Base-by-base conservation (phyloP, 1,284 basidiomycete species). In the Psilocybe mexicana region DNA sequence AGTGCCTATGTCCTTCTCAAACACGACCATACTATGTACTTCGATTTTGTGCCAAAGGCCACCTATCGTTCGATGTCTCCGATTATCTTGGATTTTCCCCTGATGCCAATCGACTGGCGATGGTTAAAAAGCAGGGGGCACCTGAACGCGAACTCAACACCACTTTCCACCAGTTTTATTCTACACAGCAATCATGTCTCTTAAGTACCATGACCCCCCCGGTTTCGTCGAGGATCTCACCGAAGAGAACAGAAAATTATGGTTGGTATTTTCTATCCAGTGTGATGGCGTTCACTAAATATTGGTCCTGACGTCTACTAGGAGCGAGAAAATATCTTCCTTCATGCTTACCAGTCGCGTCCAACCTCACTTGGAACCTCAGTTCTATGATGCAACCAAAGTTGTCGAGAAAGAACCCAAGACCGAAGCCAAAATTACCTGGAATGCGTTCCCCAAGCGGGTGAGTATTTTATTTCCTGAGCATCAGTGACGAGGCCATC, bases 171-270 rank as follows among this genome's bases (percentile, higher is more conserved):
- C 18, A 18, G 18, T 18, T 18, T 18, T 18, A 18, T 18, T 18
- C 18, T 18, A 18, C 18, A 18, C 18, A 18, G 18, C 18, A 18
- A 18, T 18, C 18, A 48, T 48, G 46, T 48, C 46, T 48, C 30
- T 48, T 6, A 23, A 48, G 18, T 48, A 33, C 42, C 51, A 52
- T 8, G 40, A 52, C 23, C 40, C 51, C 4, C 51, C 51, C 25
- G 51, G 51, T 10, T 52, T 52, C 14, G 38, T 43, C 12, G 40
- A 52, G 14, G 51, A 52, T 30, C 51, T 52, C 26, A 52, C 51
- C 10, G 40, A 33, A 25, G 51, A 23, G 10, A 52, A 52, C 42
- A 52, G 35, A 26, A 52, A 52, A 18, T 3, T 43, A 43, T 52
- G 51, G 51, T 35, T 23, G 3, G 38, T 12, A 6, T 28, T 11